Evolutionary conservation across 2,329 filamentous ascomycete genomes (phyloP).

Genomic region (Chrysoporthe austroafricana): DNA sequence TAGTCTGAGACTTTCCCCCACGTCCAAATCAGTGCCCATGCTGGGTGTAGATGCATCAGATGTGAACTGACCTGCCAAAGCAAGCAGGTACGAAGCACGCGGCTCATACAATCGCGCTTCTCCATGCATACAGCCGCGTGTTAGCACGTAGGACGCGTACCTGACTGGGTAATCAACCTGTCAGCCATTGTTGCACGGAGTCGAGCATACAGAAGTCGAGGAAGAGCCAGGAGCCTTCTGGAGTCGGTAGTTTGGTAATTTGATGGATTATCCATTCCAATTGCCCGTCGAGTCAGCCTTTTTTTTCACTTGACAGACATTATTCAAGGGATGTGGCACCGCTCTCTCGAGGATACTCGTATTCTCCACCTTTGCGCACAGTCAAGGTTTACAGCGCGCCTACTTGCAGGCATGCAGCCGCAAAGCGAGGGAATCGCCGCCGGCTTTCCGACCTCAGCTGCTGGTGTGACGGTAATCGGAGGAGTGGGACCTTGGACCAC

Average conservation of each 20-base stretch:
- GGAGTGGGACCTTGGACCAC: not conserved
- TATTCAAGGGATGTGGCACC: not conserved
- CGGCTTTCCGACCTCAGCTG: not conserved
- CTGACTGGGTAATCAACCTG: not conserved
- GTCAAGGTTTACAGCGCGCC: not conserved
- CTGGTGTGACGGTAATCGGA: not conserved
- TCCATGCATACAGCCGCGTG: not conserved
- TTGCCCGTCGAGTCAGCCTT: not conserved
- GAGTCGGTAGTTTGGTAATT: not conserved
- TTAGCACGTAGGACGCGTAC: not conserved
- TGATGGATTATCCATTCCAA: not conserved
- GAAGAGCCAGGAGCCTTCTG: not conserved
- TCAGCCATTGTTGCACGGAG: not conserved
- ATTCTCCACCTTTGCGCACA: constrained; percentile 5
- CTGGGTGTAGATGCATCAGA: not conserved
- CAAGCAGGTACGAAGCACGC: not conserved
- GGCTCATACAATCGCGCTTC: not conserved
- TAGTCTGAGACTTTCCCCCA: not conserved
- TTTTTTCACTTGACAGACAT: not conserved
- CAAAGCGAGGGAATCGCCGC: constrained; percentile 1
- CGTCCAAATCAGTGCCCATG: not conserved
- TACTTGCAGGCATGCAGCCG: not conserved
- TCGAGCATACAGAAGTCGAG: not conserved
- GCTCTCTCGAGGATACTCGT: not conserved
- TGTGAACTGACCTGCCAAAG: constrained; percentile 4